phyloP scores from a whole-genome alignment of 192 early-diverging fungal genomes.

The Thamnidium elegans region DNA sequence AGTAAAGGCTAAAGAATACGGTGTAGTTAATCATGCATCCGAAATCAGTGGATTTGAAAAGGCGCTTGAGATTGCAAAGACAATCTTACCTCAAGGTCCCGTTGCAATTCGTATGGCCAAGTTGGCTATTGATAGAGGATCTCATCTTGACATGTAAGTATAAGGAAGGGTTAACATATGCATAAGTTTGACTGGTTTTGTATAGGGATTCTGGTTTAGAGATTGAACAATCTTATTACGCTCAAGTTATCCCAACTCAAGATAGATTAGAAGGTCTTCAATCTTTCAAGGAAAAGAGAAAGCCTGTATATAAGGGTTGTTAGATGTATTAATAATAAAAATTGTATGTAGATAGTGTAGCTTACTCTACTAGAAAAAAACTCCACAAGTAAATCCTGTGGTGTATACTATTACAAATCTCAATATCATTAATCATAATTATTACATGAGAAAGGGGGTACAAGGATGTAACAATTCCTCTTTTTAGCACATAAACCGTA shows the following conservation, averaged over 20 bases:
- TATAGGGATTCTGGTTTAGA: constrained; percentile 76
- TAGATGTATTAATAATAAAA: constrained; percentile 7
- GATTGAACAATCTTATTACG: constrained; percentile 93
- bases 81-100: constrained; percentile 80
- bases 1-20: constrained; percentile 58
- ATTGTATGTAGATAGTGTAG: no score
- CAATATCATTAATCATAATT: no score
- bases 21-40: constrained; percentile 79
- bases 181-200: not conserved
- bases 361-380: no score
- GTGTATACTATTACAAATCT: no score
- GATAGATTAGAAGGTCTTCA: constrained; percentile 87
- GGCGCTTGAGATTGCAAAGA: constrained; percentile 73
- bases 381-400: no score
- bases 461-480: no score
- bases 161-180: not conserved
- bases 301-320: constrained; percentile 32
- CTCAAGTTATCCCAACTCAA: constrained; percentile 89
- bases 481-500: no score
- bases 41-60: constrained; percentile 66
- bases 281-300: constrained; percentile 42
- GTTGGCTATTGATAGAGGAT: constrained; percentile 79
- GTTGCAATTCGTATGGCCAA: constrained; percentile 92
- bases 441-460: no score
- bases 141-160: constrained; percentile 71